phyloP scores from a whole-genome alignment of 2,329 filamentous ascomycete genomes.

The Phialophora tarda region DNA sequence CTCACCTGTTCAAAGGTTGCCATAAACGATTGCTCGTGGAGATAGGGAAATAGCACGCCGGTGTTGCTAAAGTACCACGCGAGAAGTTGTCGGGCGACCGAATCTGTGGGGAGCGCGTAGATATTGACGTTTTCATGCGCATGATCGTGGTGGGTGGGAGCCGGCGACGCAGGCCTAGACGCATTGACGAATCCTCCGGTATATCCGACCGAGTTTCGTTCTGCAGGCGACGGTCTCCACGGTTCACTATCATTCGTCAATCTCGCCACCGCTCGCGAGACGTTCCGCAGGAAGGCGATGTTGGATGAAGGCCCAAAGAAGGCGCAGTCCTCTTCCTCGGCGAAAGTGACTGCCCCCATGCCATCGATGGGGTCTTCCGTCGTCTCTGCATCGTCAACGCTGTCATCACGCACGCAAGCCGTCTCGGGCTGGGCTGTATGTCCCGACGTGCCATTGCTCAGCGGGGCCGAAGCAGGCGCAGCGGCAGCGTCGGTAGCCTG shows the following conservation, averaged over 20 bases:
- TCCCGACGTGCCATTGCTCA: slow-evolving; percentile 16
- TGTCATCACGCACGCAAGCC: slow-evolving; percentile 9
- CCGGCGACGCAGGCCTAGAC: slow-evolving; percentile 9
- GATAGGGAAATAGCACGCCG: slow-evolving; percentile 49
- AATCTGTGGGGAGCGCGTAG: slow-evolving; percentile 45
- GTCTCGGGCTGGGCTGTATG: slow-evolving; percentile 8
- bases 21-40: slow-evolving; percentile 47
- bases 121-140: slow-evolving; percentile 38
- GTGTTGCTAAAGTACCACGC: slow-evolving; percentile 41
- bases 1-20: slow-evolving; percentile 46
- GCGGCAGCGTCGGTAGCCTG: not conserved
- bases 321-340: slow-evolving; percentile 45
- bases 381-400: slow-evolving; percentile 22
- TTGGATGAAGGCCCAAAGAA: slow-evolving; percentile 52
- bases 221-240: slow-evolving; percentile 11
- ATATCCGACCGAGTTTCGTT: slow-evolving; percentile 9
- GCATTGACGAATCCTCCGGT: slow-evolving; percentile 21
- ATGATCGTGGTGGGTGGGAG: not conserved
- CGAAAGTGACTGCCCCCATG: slow-evolving; percentile 44
- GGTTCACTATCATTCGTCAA: slow-evolving; percentile 19
- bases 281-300: slow-evolving; percentile 49
- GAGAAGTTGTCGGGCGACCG: slow-evolving; percentile 16
- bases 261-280: slow-evolving; percentile 44
- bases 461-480: not conserved
- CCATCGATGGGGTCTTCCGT: slow-evolving; percentile 40